Base-by-base conservation (phyloP, 371 early-diverging fungal species). In the Choanephora cucurbitarum region DNA sequence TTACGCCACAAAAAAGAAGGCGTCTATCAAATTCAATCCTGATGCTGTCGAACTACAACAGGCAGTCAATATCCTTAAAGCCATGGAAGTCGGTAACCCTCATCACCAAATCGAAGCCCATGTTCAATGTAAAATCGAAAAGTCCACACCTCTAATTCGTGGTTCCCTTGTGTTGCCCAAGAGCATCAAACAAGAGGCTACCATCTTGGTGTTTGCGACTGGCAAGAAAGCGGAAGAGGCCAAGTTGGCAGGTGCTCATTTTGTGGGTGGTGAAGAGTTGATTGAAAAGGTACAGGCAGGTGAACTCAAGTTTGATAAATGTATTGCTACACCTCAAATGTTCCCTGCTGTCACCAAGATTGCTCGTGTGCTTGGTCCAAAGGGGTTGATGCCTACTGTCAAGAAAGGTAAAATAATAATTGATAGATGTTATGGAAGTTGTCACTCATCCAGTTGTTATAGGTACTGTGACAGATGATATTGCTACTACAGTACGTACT, bases 301-400 rank as follows among this genome's bases (percentile, higher is more conserved):
- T 31, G 73, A 83, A 63, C 62, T 89, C 54, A 78, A 85, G 66
- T 91, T 93, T 67, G 91, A 95, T 79, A 90, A 89, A 70, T 86
- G 92, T 70, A 77, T 93, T 60, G 82, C 92, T 9, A 96, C 95
- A 18, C 91, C 92, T 40, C 92, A 81, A 44, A 91, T 95, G 91
- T 86, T 92, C 67, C 92, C 94, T 23, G 70, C 81, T 40, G 94
- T 96, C 23, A 83, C 93, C 28, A 91, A 89, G 67, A 89, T 97
- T 65, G 97, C 96, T n/a, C 84, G 91, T 53, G 69, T 92, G 22
- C 72, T 97, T 62, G 97, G 97, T 60, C 96, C 97, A 23, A 93
- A 91, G 70, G 94, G 94, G 18, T 78, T 97, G 55, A 96, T 97
- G 97, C 97, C 97, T 13, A 94, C 92, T 28, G 87, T 91, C 15